Evolutionary conservation across 2,329 filamentous ascomycete species (phyloP).

Genomic region (Phialophora macrospora): DNA sequence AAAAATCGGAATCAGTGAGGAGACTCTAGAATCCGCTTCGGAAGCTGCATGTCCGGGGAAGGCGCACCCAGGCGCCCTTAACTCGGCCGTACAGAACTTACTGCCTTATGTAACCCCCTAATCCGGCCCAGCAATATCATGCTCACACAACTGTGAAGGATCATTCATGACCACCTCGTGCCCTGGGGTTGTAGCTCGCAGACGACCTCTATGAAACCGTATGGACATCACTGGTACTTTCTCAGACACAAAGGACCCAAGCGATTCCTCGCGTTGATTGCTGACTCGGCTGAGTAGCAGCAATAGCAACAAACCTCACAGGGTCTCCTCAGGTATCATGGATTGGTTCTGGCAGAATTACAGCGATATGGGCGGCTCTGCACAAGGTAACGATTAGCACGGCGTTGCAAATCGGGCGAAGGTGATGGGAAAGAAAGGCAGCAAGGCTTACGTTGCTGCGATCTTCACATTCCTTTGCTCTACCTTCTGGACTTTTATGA

Average conservation of each 20-base stretch:
- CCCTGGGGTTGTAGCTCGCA: not conserved
- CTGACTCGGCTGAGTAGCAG: no score
- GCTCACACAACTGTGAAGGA: constrained; percentile 54
- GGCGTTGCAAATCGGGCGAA: no score
- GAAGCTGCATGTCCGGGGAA: not conserved
- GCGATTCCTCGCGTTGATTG: not conserved
- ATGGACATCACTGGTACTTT: not conserved
- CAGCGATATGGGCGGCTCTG: no score
- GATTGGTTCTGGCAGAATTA: no score
- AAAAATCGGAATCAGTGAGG: not conserved
- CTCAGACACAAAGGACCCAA: not conserved
- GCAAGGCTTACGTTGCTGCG: no score
- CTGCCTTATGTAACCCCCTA: constrained; percentile 41
- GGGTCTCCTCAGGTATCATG: no score
- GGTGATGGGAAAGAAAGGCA: no score
- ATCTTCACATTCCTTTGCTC: no score
- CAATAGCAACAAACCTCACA: no score
- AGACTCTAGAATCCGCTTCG: not conserved
- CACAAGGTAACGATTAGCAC: no score
- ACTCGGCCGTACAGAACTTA: not conserved
- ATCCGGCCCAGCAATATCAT: constrained; percentile 45
- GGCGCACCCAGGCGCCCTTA: not conserved
- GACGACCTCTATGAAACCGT: no score
- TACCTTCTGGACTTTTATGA: no score
- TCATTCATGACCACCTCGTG: constrained; percentile 36